Conservation (phyloP, 2,329 filamentous ascomycete genomes). For the Cytospora piceicola region DNA sequence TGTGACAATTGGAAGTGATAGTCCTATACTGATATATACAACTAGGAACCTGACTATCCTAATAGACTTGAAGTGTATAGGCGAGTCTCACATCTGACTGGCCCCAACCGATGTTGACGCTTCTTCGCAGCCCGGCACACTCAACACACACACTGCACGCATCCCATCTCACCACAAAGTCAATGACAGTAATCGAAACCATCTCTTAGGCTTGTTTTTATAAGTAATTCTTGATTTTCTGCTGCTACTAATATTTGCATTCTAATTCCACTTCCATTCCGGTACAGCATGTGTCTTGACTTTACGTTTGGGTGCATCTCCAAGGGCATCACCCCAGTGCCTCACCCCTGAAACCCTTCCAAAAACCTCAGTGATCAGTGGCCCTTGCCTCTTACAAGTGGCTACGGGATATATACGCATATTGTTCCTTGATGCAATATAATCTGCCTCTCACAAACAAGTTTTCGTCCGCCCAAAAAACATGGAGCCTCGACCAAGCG, state of each 20-base stretch:
- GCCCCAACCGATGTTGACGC: neutral
- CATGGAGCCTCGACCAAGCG: neutral
- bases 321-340: too few relatives aligned
- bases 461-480: neutral
- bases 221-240: neutral
- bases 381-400: neutral
- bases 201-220: neutral
- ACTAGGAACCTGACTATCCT: neutral
- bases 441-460: neutral
- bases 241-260: too few relatives aligned
- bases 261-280: too few relatives aligned
- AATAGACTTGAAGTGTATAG: neutral
- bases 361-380: neutral
- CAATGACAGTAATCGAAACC: neutral
- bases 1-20: neutral
- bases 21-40: neutral
- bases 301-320: too few relatives aligned
- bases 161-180: neutral
- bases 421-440: neutral
- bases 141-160: neutral
- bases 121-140: neutral
- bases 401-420: neutral
- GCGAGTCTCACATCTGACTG: neutral
- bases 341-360: neutral
- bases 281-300: neutral